These are phyloP conservation scores for Sodiomyces alkalinus DNA, from an alignment of 2,329 filamentous ascomycete species.

Conservation along the genomic window DNA sequence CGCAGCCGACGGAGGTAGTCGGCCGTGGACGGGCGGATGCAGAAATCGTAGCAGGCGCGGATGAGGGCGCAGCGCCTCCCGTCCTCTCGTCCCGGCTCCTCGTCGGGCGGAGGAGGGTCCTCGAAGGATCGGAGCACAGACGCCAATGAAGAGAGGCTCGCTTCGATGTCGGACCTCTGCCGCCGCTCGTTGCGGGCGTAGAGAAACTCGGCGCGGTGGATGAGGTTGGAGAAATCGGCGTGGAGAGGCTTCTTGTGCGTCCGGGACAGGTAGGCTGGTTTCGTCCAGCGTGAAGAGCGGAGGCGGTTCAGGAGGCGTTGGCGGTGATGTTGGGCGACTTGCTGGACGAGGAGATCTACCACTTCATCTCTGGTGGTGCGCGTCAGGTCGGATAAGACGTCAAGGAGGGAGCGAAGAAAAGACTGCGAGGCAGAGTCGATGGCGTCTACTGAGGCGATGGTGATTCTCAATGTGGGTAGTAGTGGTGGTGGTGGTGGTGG, in stretches of 20 bases:
- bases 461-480: conserved; percentile 1
- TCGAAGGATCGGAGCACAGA: conserved; percentile 5
- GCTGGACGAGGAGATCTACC: not conserved
- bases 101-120: not conserved
- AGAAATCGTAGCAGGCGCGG: conserved; percentile 4
- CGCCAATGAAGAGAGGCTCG: conserved; percentile 2
- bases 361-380: not conserved
- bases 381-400: conserved; percentile 1
- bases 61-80: conserved; percentile 3
- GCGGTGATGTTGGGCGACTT: conserved; percentile 6
- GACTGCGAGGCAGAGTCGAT: conserved; percentile 5
- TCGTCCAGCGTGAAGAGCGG: conserved; percentile 7
- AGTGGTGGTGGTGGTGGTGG: too few species aligned
- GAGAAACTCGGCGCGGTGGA: conserved; percentile 5
- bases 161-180: conserved; percentile 2
- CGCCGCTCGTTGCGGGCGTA: conserved; percentile 5
- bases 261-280: conserved; percentile 6
- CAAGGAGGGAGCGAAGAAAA: conserved; percentile 5
- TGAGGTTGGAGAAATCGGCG: conserved; percentile 6
- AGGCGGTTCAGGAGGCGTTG: conserved; percentile 8
- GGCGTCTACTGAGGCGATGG: conserved; percentile 7
- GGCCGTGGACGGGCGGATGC: conserved; percentile 2
- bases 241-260: conserved; percentile 8
- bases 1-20: conserved; percentile 5
- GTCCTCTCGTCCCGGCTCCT: not conserved